Percentiles rank a stretch among this genome's conserved stretches.
Evolutionary conservation across 768 basidiomycete species (phyloP).

Genomic region (Tulasnella calospora): DNA sequence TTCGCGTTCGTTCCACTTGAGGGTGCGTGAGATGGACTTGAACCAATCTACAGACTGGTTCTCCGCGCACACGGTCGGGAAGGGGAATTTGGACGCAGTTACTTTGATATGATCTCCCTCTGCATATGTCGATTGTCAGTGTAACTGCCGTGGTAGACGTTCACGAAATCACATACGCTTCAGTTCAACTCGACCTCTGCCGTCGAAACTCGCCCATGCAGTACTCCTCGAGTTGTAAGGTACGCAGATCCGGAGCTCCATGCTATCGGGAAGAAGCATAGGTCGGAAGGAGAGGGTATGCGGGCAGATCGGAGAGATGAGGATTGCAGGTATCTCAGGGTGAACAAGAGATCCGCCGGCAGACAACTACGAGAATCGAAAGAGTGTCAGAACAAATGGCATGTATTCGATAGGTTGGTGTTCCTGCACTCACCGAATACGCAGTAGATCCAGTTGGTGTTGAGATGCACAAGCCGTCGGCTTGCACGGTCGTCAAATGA

Average conservation of each 20-base stretch:
- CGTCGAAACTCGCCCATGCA: slow-evolving; percentile 98
- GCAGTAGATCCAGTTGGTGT: slow-evolving; percentile 99
- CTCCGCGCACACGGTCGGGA: slow-evolving; percentile 96
- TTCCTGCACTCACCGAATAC: slow-evolving; percentile 68
- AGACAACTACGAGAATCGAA: slow-evolving; percentile 58
- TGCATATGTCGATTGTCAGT: slow-evolving; percentile 36
- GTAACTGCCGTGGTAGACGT: background rate
- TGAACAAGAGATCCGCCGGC: slow-evolving; percentile 97
- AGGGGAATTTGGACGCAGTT: slow-evolving; percentile 93
- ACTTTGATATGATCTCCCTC: slow-evolving; percentile 99
- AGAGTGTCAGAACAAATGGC: background rate
- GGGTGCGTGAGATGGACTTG: slow-evolving; percentile 88
- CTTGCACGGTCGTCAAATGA: slow-evolving; percentile 98
- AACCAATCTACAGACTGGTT: slow-evolving; percentile 99
- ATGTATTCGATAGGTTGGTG: too few relatives aligned
- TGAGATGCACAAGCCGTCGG: slow-evolving; percentile 88
- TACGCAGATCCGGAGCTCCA: slow-evolving; percentile 98
- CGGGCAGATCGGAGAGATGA: slow-evolving; percentile 97
- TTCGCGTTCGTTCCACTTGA: slow-evolving; percentile 99
- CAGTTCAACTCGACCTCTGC: slow-evolving; percentile 90
- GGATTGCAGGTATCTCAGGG: slow-evolving; percentile 92
- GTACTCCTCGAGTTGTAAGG: slow-evolving; percentile 97
- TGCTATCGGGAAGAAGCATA: slow-evolving; percentile 96
- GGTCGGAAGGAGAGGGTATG: slow-evolving; percentile 98
- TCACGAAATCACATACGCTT: slow-evolving; percentile 60